A percentile compares a stretch with the other conserved stretches of the same genome.
Evolutionary conservation across 2,329 filamentous ascomycete genomes (phyloP).

Genomic region (Graphilbum fragrans): DNA sequence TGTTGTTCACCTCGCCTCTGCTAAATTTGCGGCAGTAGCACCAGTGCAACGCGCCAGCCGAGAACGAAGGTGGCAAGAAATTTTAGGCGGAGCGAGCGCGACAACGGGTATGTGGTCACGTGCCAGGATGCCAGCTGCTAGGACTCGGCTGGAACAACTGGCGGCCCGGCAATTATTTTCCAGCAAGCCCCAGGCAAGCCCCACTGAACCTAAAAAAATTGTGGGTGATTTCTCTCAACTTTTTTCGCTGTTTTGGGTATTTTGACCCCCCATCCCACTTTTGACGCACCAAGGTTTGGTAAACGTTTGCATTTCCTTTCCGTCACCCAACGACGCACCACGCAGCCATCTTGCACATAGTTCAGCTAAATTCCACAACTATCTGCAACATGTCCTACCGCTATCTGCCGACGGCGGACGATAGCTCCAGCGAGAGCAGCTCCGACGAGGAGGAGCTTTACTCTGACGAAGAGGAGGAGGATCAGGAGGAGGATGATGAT

Average conservation of each 20-base stretch:
- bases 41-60: too few species aligned
- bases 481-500: slow-evolving; percentile 41
- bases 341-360: too few species aligned
- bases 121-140: too few species aligned
- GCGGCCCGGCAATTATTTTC: too few species aligned
- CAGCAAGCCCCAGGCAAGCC: neutral
- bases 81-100: too few species aligned
- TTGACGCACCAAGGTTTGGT: neutral
- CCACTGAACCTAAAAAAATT: slow-evolving; percentile 4
- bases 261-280: neutral
- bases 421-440: slow-evolving; percentile 91
- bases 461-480: slow-evolving; percentile 51
- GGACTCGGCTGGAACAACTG: too few species aligned
- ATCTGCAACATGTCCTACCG: slow-evolving; percentile 49
- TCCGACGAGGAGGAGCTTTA: slow-evolving; percentile 81
- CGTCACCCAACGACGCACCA: too few species aligned
- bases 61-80: too few species aligned
- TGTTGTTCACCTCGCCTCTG: too few species aligned
- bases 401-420: slow-evolving; percentile 86
- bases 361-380: neutral
- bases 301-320: too few species aligned
- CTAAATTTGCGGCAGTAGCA: too few species aligned
- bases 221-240: slow-evolving; percentile 1
- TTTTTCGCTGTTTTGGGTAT: neutral
- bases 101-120: too few species aligned